Evolutionary conservation across 257 asterid genomes (phyloP), one percentile per base, ranked within the genome.

Genomic region (Solanum chmielewskii): DNA sequence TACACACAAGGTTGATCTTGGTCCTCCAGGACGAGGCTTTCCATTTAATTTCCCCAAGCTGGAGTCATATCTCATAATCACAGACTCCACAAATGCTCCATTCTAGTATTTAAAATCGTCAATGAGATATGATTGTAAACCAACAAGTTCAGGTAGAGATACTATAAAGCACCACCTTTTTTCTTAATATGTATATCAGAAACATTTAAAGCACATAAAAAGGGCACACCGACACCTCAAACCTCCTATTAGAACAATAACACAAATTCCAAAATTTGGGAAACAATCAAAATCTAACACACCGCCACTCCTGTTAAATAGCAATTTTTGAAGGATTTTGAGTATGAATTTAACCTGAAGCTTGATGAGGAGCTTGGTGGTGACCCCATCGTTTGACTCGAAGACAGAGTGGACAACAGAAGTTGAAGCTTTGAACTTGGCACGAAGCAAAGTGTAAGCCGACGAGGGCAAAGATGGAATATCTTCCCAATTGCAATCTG

Each of bases 21-120:
- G 91, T 83, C 99, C 99, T 13, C 99, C 99, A 29, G 96, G 92
- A 86, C 99, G 99, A 91, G 98, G 98, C 90, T 97, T 94, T 75
- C 98, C 99, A 56, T 91, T 93, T 78, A 89, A 92, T 88, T 84
- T 93, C 70, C 99, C 99, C 92, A 97, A 87, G 47, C 98, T 92
- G 2, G 98, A 33, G 90, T 97, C 99, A 76, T 97, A 97, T 90
- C 96, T 93, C 99, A 97, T 97, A 83, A 96, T 94, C 87, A 97
- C 99, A 86, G 96, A 98, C 93, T 97, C 99, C 86, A 95, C 94
- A 90, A 90, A 94, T 88, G 93, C 98, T 88, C 98, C 99, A 87
- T 96, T 96, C 99, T 97, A 89, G 69, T 77, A 18, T 81, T 47
- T 81, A 83, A 81, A 66, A 87, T 80, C 82, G 82, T 52, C 42